Conservation (phyloP, 768 basidiomycete genomes). For the Tulasnella sp. region DNA sequence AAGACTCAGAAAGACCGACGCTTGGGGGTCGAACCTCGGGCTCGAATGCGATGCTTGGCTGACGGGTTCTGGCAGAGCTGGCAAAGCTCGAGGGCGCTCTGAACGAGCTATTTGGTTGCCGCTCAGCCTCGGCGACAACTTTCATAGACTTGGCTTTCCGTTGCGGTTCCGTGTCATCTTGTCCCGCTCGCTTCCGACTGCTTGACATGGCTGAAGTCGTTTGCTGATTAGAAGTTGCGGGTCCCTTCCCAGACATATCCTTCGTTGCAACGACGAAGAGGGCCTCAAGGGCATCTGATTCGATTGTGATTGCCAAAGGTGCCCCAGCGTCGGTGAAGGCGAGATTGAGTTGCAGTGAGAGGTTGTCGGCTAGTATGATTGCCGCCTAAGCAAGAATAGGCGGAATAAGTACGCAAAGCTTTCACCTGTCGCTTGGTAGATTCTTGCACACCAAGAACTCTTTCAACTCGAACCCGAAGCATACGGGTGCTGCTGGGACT, state of each 20-base stretch:
- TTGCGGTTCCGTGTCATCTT: neutral
- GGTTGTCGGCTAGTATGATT: conserved; percentile 71
- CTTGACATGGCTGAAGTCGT: conserved; percentile 27
- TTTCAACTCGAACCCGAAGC: conserved; percentile 72
- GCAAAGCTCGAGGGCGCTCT: neutral
- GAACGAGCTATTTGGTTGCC: neutral
- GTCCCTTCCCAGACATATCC: conserved; percentile 37
- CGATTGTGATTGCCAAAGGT: conserved; percentile 74
- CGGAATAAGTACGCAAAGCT: neutral
- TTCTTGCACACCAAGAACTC: conserved; percentile 66
- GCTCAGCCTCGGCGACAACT: conserved; percentile 15
- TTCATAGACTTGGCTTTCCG: conserved; percentile 20
- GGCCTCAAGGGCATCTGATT: conserved; percentile 59
- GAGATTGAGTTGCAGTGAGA: conserved; percentile 60
- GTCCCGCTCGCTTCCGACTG: conserved; percentile 11
- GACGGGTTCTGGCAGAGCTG: neutral
- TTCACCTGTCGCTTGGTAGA: neutral
- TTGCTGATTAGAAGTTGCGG: conserved; percentile 35
- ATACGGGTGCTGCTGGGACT: conserved; percentile 57
- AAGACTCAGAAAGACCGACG: conserved; percentile 31
- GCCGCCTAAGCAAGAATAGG: conserved; percentile 55
- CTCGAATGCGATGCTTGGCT: conserved; percentile 14
- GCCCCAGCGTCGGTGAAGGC: conserved; percentile 70
- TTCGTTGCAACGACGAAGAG: conserved; percentile 80
- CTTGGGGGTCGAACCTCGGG: neutral